Conservation (phyloP, 2,329 filamentous ascomycete genomes). For the Hypomyces rosellus region DNA sequence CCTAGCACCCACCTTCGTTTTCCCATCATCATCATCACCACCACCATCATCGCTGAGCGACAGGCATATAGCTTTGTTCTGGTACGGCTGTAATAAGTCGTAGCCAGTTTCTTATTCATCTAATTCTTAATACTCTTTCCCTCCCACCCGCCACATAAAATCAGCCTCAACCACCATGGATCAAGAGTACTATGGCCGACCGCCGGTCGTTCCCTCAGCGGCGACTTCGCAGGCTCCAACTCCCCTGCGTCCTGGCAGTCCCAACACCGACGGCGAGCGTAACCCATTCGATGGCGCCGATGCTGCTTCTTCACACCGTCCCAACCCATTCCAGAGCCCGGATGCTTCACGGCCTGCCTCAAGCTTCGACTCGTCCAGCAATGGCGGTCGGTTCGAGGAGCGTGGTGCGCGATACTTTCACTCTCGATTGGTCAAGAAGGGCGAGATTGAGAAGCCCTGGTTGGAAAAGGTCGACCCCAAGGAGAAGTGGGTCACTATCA, state of each 20-base stretch:
- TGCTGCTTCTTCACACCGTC: constrained; percentile 28
- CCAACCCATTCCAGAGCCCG: constrained; percentile 43
- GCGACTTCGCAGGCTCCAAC: constrained; percentile 33
- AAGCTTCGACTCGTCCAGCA: constrained; percentile 41
- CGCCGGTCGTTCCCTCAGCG: constrained; percentile 24
- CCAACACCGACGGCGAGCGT: constrained; percentile 33
- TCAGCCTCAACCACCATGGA: constrained; percentile 21
- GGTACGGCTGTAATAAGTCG: not conserved
- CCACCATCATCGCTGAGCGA: no score
- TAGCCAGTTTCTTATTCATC: not conserved
- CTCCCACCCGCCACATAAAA: not conserved
- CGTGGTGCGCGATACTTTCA: constrained; percentile 58
- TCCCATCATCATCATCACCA: no score
- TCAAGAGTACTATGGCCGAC: constrained; percentile 24
- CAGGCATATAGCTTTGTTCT: not conserved
- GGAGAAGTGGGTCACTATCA: constrained; percentile 81
- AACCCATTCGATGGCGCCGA: constrained; percentile 39
- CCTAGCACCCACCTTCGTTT: no score
- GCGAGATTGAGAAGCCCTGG: constrained; percentile 72
- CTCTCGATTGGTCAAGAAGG: constrained; percentile 66
- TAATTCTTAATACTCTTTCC: not conserved
- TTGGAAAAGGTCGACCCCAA: constrained; percentile 64
- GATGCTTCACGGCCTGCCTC: constrained; percentile 40
- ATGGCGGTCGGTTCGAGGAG: constrained; percentile 29
- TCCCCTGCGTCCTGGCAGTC: constrained; percentile 36